Evolutionary conservation across 495 filamentous ascomycete species (phyloP).

Genomic region (Tuber umbilicatum): DNA sequence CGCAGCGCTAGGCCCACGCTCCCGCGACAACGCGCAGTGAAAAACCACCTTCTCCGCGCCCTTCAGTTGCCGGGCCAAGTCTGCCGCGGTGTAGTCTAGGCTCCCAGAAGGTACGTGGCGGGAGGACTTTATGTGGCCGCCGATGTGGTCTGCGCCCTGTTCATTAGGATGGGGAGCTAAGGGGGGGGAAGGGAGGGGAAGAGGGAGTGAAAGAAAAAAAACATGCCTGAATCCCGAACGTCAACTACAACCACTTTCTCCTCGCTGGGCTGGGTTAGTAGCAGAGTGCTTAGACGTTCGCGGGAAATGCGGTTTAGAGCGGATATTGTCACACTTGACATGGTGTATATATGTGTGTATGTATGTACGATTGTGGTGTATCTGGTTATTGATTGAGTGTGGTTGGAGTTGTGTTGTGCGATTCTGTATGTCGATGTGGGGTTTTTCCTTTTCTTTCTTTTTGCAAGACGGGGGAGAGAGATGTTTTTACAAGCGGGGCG

Average conservation of each 20-base stretch:
- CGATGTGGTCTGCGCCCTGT: conserved; percentile 64
- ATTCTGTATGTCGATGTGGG: neutral
- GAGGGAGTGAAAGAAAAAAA: neutral
- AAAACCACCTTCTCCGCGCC: conserved; percentile 82
- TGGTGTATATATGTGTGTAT: conserved; percentile 7
- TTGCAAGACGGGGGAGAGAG: neutral
- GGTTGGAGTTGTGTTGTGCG: neutral
- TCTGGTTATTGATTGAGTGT: neutral
- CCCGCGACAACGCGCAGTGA: conserved; percentile 90
- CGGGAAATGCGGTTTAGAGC: conserved; percentile 33
- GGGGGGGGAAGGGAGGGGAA: neutral
- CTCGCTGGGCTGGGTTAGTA: conserved; percentile 33
- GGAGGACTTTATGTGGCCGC: conserved; percentile 78
- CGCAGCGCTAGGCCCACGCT: conserved; percentile 69
- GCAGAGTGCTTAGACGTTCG: conserved; percentile 33
- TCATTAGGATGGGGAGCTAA: neutral
- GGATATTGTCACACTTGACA: conserved; percentile 20
- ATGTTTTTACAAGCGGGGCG: neutral
- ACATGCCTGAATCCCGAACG: conserved; percentile 71
- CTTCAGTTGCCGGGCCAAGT: conserved; percentile 68
- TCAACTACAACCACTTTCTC: conserved; percentile 68
- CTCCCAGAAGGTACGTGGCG: conserved; percentile 66
- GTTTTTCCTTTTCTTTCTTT: neutral
- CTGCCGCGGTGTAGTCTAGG: conserved; percentile 69
- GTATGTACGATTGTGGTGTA: neutral